Evolutionary conservation across 75 land plant species (phyloP).

Genomic region (Selaginella moellendorffii): DNA sequence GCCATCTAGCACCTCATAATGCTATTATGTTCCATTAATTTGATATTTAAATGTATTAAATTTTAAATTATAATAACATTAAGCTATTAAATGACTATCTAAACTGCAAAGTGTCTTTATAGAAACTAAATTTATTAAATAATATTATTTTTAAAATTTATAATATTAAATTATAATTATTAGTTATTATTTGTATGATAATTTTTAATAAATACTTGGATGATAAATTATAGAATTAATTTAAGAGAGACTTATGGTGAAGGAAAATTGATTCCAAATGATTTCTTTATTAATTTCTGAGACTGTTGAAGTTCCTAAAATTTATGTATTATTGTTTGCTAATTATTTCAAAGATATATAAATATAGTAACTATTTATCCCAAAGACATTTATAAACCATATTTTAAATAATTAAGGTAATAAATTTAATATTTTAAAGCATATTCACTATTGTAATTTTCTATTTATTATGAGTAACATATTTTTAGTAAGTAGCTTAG

Average conservation of each 20-base stretch:
- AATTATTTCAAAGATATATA: too few species aligned
- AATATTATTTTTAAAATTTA: background rate
- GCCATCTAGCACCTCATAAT: background rate
- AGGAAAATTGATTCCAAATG: too few species aligned
- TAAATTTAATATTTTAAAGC: too few species aligned
- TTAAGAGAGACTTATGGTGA: too few species aligned
- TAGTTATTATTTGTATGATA: background rate
- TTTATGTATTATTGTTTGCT: too few species aligned
- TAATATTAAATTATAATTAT: background rate
- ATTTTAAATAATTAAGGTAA: background rate
- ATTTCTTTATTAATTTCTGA: too few species aligned
- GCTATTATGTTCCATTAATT: background rate
- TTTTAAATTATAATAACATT: background rate
- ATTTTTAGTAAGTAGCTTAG: too few species aligned
- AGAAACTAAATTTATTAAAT: background rate
- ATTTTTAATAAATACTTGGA: background rate
- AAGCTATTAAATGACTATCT: background rate
- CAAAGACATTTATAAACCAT: background rate
- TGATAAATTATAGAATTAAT: too few species aligned
- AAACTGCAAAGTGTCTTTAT: background rate
- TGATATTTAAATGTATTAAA: background rate
- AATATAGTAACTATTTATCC: too few species aligned
- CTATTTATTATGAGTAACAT: too few species aligned
- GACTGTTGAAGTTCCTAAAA: too few species aligned
- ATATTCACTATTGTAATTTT: too few species aligned